phyloP scores from a whole-genome alignment of 768 basidiomycete species.

The Lepiota venenata region DNA sequence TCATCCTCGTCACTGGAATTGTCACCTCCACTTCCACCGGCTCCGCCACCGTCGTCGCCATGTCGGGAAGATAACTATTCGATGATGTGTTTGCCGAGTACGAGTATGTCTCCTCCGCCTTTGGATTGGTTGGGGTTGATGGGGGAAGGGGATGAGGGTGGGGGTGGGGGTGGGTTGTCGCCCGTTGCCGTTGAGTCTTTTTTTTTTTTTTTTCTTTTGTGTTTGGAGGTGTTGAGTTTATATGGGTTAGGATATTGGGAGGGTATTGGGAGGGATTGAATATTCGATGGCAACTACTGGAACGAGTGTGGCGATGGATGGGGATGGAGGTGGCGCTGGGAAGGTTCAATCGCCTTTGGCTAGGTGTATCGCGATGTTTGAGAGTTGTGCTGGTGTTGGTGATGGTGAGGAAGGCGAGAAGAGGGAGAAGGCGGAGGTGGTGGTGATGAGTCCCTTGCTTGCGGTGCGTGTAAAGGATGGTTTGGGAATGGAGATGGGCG shows the following conservation, averaged over 20 bases:
- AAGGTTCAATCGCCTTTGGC: not conserved
- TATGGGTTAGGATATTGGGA: constrained; percentile 6
- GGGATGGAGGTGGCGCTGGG: too few species aligned
- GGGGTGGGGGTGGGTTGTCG: not conserved
- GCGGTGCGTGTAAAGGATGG: constrained; percentile 5
- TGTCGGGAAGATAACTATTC: constrained; percentile 2
- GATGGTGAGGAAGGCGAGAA: not conserved
- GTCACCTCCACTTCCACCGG: not conserved
- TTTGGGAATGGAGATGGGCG: not conserved
- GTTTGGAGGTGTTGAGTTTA: too few species aligned
- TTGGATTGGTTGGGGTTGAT: too few species aligned
- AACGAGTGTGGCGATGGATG: not conserved
- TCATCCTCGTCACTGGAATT: not conserved
- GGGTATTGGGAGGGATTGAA: not conserved
- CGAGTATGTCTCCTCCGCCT: too few species aligned
- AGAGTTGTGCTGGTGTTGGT: not conserved
- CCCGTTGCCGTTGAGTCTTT: constrained; percentile 4
- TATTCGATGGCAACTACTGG: not conserved
- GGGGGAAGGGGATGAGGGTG: not conserved
- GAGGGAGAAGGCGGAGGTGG: not conserved
- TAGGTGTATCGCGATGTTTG: not conserved
- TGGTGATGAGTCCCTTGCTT: not conserved
- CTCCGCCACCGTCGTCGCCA: not conserved
- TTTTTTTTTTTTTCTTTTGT: not conserved
- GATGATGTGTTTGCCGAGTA: constrained; percentile 2